Base-by-base conservation (phyloP, 805 yeast species). In the Metschnikowia rubicola region DNA sequence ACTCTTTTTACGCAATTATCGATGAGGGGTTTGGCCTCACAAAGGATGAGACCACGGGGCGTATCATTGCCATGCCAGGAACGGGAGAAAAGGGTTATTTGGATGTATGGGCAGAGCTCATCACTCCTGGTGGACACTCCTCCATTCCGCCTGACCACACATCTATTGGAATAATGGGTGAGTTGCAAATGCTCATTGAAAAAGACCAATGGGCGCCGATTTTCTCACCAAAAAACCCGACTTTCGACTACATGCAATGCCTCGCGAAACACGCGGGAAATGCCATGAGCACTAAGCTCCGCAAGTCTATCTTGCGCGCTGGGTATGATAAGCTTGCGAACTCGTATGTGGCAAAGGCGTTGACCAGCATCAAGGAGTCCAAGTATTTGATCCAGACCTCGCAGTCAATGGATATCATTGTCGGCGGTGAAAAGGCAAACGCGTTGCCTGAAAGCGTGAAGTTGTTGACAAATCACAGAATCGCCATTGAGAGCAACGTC, bases 381-480 rank as follows among this genome's bases (percentile, higher is more conserved):
- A 64, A 70, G 47, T 79, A 74, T 51, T 61, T 77, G 42, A 65
- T 83, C 21, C 69, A 74, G 44, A 85, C 92, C 0, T 75, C 88
- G 4, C 88, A 81, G 63, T 86, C 92, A 0, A 73, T 78, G 39
- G 89, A 84, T 57, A 73, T 83, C 21, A 71, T 88, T 49, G 59
- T 66, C 10, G 94, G 94, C 29, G 96, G 95, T 37, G 76, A 81
- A 48, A 87, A 87, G 65, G 74, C 83, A 26, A 87, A 87, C 59
- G 90, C 94, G 1, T 67, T 87, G 39, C 95, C 96, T 2, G 92
- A 86, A 60, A 64, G 71, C 26, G 79, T 79, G 3, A 63, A 66
- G 30, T 69, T 81, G 36, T 59, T 74, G 32, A 71, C 84, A 37
- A 86, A 88, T 64, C 85, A 84, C 58, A 73, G 95, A 59, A 72